Evolutionary conservation across 2,329 filamentous ascomycete species (phyloP), one percentile per base, ranked within the genome.

Genomic region (Aspergillus piperis): DNA sequence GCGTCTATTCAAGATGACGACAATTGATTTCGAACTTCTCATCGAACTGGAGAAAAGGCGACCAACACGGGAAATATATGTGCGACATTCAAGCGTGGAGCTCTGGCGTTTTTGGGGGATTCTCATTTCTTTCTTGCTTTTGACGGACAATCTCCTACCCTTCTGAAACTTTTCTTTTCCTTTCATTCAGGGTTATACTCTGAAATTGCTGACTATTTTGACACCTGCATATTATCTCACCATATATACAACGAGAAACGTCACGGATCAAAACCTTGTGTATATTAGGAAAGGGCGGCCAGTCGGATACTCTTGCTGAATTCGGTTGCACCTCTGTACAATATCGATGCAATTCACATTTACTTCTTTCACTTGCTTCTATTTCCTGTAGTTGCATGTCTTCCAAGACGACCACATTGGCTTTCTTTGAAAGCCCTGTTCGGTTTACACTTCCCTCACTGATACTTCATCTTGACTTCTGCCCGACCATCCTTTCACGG

Each of bases 1-100:
- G 60, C 64, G 25, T 61, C 66, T 62, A 51, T 61, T 44, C 69
- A 73, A 27, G 68, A 73, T 47, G 71, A 75, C 41, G 68, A 72
- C 57, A 67, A 71, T 50, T 71, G 60, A 67, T 27, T 23, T 36
- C 10, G 41, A 42, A 8, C 21, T n/a, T 27, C 32, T n/a, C 42
- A 41, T 39, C 32, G 10, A 17, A n/a, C 15, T 32, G 11, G n/a
- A 53, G 30, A 25, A 10, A 50, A 23, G 38, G 54, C 44, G 52
- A 49, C 47, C 11, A 13, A 59, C 54, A 41, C 48, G 58, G 38
- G 52, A 58, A 58, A 61, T 44, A 61, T 65, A 53, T 61, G 55
- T 65, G 27, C 61, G 62, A 54, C 58, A 66, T 70, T 70, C 62
- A 52, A 70, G 68, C 68, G 64, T 59, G 68, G 68, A 63, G 68